phyloP scores from a whole-genome alignment of 129 eudicot species.

The Tagetes erecta region DNA sequence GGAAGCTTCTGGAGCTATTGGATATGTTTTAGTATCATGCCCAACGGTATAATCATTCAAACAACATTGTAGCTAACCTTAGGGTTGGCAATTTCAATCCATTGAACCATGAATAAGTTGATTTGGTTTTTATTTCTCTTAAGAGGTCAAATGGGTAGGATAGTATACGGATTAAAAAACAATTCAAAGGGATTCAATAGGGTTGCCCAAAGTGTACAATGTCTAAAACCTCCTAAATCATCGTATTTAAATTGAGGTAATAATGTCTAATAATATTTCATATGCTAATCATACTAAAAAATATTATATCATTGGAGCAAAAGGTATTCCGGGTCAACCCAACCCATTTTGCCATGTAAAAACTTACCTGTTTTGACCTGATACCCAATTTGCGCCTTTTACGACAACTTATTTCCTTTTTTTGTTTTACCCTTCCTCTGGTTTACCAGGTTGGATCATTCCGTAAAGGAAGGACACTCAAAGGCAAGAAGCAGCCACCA shows the following conservation, averaged over 20 bases:
- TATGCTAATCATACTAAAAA: not conserved
- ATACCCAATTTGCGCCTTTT: not conserved
- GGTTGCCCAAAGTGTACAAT: not conserved
- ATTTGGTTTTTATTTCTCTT: not conserved
- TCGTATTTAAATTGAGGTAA: not conserved
- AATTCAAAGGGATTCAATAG: not conserved
- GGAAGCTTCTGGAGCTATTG: constrained; percentile 75
- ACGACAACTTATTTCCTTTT: not conserved
- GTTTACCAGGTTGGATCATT: constrained; percentile 70
- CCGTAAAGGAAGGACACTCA: constrained; percentile 52
- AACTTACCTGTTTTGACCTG: not conserved
- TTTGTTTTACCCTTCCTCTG: not conserved
- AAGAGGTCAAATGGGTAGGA: not conserved
- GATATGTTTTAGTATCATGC: constrained; percentile 64
- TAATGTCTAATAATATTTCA: not conserved
- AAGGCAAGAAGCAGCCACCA: constrained; percentile 69
- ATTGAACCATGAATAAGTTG: not conserved
- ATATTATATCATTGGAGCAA: not conserved
- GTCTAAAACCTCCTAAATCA: not conserved
- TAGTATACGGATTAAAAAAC: not conserved
- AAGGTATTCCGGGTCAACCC: not conserved
- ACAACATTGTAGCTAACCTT: not conserved
- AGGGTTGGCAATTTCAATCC: not conserved
- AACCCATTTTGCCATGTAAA: not conserved
- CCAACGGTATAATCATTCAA: constrained; percentile 51